Evolutionary conservation across 208 protist genomes (phyloP), one percentile per base, ranked within the genome.

Genomic region (Polymyxa betae): DNA sequence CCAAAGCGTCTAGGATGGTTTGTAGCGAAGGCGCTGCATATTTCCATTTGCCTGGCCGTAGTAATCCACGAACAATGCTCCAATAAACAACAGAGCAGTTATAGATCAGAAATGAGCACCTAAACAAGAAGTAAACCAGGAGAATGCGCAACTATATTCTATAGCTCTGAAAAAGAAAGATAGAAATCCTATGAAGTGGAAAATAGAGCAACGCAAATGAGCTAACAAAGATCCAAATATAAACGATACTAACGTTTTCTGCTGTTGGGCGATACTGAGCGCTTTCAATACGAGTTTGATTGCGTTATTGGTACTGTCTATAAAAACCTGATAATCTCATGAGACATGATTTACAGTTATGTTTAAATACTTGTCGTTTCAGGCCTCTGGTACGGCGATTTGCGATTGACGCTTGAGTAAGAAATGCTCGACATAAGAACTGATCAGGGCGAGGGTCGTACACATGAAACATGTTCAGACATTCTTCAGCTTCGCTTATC

Each of bases 31-130:
- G 72, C 16, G n/a, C 35, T 43, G n/a, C 72, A n/a, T 82, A n/a
- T 43, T 35, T 5, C 72, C 72, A n/a, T n/a, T 38, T 40, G n/a
- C 40, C 35, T 43, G 72, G 72, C n/a, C 72, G n/a, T 20, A 82
- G 40, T n/a, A 82, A n/a, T 12, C 16, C 10, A 5, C 72, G 5
- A 20, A n/a, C 72, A 5, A 82, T 35, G 12, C 12, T 35, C 72
- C 72, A 82, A n/a, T 82, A 82, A 12, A 82, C 72, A 20, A 82
- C 5, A 5, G 72, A 82, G 72, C 72, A 82, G n/a, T 82, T 82
- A 43, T 82, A 82, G 72, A 82, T 5, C n/a, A 82, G 72, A 43
- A 82, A 82, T 43, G n/a, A 35, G n/a, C 35, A 82, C 10, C 72
- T 82, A n/a, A 38, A 43, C 35, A 35, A 82, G 72, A 82, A 5